Evolutionary conservation across 169 alveolate genomes (phyloP).

Genomic region (Plasmodium gaboni): DNA sequence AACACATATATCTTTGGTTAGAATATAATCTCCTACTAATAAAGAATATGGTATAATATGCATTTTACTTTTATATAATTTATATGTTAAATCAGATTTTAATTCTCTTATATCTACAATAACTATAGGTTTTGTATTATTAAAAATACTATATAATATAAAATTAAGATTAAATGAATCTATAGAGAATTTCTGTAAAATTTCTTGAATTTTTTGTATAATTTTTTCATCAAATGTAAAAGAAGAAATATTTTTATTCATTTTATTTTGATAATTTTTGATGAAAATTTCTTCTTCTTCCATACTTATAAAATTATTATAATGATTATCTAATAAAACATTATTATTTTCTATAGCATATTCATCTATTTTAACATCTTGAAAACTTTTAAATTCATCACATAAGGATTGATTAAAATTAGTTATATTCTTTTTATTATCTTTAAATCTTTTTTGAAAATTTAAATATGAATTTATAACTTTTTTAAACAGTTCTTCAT

Average conservation of each 20-base stretch:
- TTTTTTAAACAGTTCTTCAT: constrained; percentile 61
- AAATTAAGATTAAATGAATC: constrained; percentile 64
- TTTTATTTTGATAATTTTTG: constrained; percentile 50
- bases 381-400: constrained; percentile 70
- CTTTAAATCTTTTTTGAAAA: constrained; percentile 70
- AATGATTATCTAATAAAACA: neutral
- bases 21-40: constrained; percentile 89
- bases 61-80: constrained; percentile 85
- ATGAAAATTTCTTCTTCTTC: constrained; percentile 74
- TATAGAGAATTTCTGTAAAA: constrained; percentile 34
- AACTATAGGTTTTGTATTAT: constrained; percentile 78
- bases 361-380: constrained; percentile 59
- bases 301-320: constrained; percentile 69
- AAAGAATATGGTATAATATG: constrained; percentile 85
- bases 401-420: constrained; percentile 59
- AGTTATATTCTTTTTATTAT: constrained; percentile 53
- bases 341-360: constrained; percentile 10
- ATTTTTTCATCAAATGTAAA: constrained; percentile 56
- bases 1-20: constrained; percentile 88
- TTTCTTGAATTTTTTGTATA: constrained; percentile 44
- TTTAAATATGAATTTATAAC: constrained; percentile 61
- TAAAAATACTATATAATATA: constrained; percentile 49
- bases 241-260: constrained; percentile 19
- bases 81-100: constrained; percentile 86
- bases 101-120: constrained; percentile 88